Percentiles rank a stretch among this genome's conserved stretches.
Conservation (phyloP, 2,329 filamentous ascomycete species). For the Neodidymelliopsis sp. region DNA sequence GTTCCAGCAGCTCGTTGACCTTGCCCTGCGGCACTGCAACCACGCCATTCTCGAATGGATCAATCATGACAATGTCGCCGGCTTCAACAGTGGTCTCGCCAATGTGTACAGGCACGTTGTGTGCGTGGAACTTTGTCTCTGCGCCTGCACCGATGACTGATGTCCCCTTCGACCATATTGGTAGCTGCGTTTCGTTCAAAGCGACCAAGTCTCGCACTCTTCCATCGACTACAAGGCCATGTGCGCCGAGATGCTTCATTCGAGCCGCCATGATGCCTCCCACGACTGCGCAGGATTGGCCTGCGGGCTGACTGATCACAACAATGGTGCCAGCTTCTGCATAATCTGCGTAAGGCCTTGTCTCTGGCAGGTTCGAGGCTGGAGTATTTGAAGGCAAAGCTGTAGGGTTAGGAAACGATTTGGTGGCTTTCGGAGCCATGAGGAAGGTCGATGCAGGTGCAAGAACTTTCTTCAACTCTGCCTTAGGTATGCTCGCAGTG, state of each 20-base stretch:
- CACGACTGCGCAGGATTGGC: constrained; percentile 73
- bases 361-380: constrained; percentile 34
- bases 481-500: constrained; percentile 26
- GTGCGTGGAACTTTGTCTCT: constrained; percentile 64
- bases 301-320: constrained; percentile 70
- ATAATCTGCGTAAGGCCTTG: constrained; percentile 73
- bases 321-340: constrained; percentile 67
- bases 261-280: constrained; percentile 79
- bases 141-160: constrained; percentile 66
- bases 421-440: constrained; percentile 66
- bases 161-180: constrained; percentile 65
- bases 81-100: constrained; percentile 48
- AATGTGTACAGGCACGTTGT: constrained; percentile 52
- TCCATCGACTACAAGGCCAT: constrained; percentile 71
- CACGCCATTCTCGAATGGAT: constrained; percentile 70
- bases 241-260: constrained; percentile 68
- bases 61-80: constrained; percentile 73
- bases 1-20: constrained; percentile 65
- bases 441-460: constrained; percentile 68
- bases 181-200: constrained; percentile 62
- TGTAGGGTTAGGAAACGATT: constrained; percentile 48
- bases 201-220: constrained; percentile 72
- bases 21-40: constrained; percentile 71
- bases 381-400: constrained; percentile 42
- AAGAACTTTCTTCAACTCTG: constrained; percentile 45